Conservation (phyloP, 2,329 filamentous ascomycete genomes). For the Fusarium sp. region DNA sequence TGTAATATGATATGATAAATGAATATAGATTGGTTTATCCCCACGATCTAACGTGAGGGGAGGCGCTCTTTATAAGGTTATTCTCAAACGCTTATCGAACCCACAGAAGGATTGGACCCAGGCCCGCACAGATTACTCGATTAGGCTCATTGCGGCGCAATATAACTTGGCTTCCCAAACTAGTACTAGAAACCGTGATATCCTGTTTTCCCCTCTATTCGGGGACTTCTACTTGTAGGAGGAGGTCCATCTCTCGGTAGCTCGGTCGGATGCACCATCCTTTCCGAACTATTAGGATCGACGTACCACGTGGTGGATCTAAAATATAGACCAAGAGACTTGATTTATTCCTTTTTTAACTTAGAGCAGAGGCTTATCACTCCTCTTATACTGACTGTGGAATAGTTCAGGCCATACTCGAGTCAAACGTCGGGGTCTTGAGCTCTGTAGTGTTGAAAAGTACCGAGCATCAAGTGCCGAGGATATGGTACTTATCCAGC, state of each 20-base stretch:
- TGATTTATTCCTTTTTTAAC: neutral
- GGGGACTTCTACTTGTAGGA: neutral
- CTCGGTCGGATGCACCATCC: neutral
- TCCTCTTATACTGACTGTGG: neutral
- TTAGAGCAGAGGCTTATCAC: neutral
- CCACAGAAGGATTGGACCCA: neutral
- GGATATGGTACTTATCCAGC: neutral
- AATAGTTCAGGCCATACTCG: neutral
- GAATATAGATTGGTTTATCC: rapidly evolving
- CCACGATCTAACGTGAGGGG: neutral
- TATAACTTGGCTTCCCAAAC: neutral
- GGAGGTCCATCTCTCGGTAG: neutral
- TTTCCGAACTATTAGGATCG: neutral
- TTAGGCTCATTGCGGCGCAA: neutral
- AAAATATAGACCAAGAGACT: neutral
- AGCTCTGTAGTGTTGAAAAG: neutral
- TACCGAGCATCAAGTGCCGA: neutral
- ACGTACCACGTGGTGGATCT: neutral
- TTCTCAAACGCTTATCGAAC: neutral
- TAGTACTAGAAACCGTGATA: neutral
- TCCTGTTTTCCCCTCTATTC: neutral
- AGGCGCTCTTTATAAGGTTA: neutral
- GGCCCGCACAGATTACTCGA: neutral
- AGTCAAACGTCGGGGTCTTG: neutral
- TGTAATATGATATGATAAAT: rapidly evolving